A percentile compares a stretch with the other conserved stretches of the same genome.
phyloP scores from a whole-genome alignment of 495 filamentous ascomycete species.

The Aspergillus sparsus region DNA sequence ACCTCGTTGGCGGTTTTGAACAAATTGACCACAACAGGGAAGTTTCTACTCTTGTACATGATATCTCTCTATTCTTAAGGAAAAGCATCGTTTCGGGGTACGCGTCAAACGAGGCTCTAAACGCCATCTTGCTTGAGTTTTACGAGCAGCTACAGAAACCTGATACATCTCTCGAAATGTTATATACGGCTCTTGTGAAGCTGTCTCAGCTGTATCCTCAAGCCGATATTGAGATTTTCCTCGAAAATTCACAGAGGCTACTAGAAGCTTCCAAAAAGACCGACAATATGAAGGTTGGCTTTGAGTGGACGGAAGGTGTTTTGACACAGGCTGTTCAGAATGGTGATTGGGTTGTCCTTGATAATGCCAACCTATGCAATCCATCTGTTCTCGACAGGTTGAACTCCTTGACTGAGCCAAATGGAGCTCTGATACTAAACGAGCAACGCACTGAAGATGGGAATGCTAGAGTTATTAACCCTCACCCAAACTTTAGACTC shows the following conservation, averaged over 20 bases:
- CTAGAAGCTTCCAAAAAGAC: conserved; percentile 47
- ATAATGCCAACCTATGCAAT: conserved; percentile 96
- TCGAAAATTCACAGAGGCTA: conserved; percentile 39
- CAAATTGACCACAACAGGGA: conserved; percentile 81
- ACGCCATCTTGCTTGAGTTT: conserved; percentile 35
- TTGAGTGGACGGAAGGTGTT: conserved; percentile 94
- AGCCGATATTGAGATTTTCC: conserved; percentile 35
- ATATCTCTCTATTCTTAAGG: conserved; percentile 57
- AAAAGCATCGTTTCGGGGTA: conserved; percentile 53
- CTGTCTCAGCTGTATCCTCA: conserved; percentile 34
- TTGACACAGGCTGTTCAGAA: conserved; percentile 82
- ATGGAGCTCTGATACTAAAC: conserved; percentile 84
- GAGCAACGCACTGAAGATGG: conserved; percentile 85
- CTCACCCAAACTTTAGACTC: conserved; percentile 85
- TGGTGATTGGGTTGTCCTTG: conserved; percentile 90
- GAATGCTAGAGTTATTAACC: conserved; percentile 73
- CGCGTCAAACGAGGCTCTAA: conserved; percentile 37
- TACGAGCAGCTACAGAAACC: conserved; percentile 36
- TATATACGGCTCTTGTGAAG: conserved; percentile 37
- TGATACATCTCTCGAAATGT: conserved; percentile 36
- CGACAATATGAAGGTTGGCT: conserved; percentile 67
- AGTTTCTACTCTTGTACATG: conserved; percentile 53
- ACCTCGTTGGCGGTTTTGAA: conserved; percentile 94
- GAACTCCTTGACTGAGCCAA: conserved; percentile 91
- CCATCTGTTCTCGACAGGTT: conserved; percentile 91